Percentiles rank a stretch among this genome's conserved stretches.
Evolutionary conservation across 148 eudicot genomes (phyloP).

Genomic region (Arbutus unedo): DNA sequence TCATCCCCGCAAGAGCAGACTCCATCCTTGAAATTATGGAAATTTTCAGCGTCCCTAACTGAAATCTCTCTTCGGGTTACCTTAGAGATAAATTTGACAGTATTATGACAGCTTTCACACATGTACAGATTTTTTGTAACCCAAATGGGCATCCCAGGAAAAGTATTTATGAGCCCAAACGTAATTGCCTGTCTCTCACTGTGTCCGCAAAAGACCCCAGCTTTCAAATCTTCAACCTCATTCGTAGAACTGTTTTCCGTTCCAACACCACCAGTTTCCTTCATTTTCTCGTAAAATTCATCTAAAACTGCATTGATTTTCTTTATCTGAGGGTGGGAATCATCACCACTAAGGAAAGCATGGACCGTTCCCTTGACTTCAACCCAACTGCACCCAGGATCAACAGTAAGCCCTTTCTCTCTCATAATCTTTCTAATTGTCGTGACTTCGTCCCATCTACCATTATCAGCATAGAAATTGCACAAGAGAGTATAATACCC

Average conservation of each 20-base stretch:
- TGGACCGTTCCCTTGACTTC: conserved; percentile 90
- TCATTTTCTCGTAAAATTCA: conserved; percentile 70
- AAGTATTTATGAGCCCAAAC: conserved; percentile 71
- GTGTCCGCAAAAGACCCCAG: conserved; percentile 86
- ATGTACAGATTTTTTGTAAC: conserved; percentile 84
- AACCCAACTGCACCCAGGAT: conserved; percentile 95
- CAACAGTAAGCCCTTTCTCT: conserved; percentile 65
- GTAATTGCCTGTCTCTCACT: conserved; percentile 84
- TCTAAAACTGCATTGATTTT: conserved; percentile 63
- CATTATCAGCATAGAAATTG: conserved; percentile 66
- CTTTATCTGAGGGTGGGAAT: conserved; percentile 68
- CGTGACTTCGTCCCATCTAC: conserved; percentile 76
- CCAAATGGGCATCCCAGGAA: conserved; percentile 81
- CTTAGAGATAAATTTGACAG: conserved; percentile 70
- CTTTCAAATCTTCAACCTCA: conserved; percentile 56
- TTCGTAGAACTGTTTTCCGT: conserved; percentile 31
- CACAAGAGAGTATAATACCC: conserved; percentile 77
- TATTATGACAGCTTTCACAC: conserved; percentile 77
- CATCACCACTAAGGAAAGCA: conserved; percentile 85
- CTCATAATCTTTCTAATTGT: conserved; percentile 60
- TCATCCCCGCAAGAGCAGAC: conserved; percentile 81
- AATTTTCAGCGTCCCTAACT: conserved; percentile 75
- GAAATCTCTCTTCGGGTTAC: conserved; percentile 75
- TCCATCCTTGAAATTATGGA: conserved; percentile 89
- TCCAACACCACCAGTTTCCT: conserved; percentile 28